Base-by-base conservation (phyloP, 306 rosid species). In the Vicia villosa region DNA sequence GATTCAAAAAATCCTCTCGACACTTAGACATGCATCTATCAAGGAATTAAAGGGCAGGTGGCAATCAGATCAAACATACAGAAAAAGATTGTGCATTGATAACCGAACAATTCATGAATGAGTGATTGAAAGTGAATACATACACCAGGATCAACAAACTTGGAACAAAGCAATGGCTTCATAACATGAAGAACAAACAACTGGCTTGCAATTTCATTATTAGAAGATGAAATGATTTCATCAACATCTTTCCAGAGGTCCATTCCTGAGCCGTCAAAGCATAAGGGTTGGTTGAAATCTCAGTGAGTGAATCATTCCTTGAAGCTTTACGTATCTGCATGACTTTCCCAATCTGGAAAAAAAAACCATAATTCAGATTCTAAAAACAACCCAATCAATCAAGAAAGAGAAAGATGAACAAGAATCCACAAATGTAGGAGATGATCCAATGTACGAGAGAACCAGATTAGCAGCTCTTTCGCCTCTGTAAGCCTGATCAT, bases 401-500 rank as follows among this genome's bases (percentile, higher is more conserved):
- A 24, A 38, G 8, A 50, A 10, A 38, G 24, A 22, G 43, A 8
- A 16, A 64, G 26, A 34, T 11, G 28, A 10, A 57, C 5, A 10
- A 42, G 40, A 73, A 83, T 89, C 4, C 66, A 89, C 97, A 57
- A 86, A 95, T 45, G 77, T 0, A 38, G 92, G 80, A 69, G 85
- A 84, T 38, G 89, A 87, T 67, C 97, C 95, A 16, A 58, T 57
- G 76, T 91, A 89, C 28, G 92, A 84, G 8, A 95, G 92, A 63
- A 91, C 95, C 37, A 95, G 79, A 83, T 95, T 95, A 20, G 87
- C 91, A 72, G 97, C 96, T 73, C 99, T 97, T 89, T 95, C 99
- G 67, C 99, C 99, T 80, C 89, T 83, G 79, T 91, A 91, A 74
- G 72, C 80, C 96, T 95, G 89, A 43, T 86, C 83, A 76, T 43